phyloP scores from a whole-genome alignment of 2,329 filamentous ascomycete genomes.

The Fusarium drepaniforme region DNA sequence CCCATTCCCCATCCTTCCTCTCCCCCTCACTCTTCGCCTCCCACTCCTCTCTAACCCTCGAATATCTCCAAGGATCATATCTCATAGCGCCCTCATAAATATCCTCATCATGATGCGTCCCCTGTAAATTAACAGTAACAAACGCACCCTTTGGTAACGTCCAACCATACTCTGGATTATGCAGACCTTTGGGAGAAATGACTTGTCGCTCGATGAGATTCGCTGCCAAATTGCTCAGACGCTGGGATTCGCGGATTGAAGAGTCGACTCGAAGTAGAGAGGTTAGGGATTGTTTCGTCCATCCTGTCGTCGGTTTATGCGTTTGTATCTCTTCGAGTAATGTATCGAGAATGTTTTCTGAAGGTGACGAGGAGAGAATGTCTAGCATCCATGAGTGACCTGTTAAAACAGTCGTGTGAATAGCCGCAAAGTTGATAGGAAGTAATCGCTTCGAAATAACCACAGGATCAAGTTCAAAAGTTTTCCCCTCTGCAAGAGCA shows the following conservation, averaged over 20 bases:
- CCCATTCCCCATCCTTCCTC: constrained; percentile 38
- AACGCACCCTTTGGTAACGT: constrained; percentile 55
- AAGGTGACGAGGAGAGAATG: constrained; percentile 55
- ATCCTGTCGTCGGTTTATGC: constrained; percentile 48
- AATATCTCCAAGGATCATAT: constrained; percentile 65
- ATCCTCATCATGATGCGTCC: constrained; percentile 60
- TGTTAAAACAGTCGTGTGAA: constrained; percentile 69
- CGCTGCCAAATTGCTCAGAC: constrained; percentile 60
- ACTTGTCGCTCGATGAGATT: constrained; percentile 62
- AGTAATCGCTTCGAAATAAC: constrained; percentile 65
- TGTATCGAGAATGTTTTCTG: constrained; percentile 49
- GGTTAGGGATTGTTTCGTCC: constrained; percentile 60
- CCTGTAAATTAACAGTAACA: constrained; percentile 58
- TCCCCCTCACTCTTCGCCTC: constrained; percentile 45
- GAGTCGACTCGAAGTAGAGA: constrained; percentile 62
- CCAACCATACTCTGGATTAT: constrained; percentile 49
- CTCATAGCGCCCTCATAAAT: constrained; percentile 55
- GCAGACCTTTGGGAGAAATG: constrained; percentile 56
- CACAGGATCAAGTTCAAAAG: constrained; percentile 58
- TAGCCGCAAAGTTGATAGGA: constrained; percentile 69
- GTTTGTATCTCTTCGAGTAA: constrained; percentile 58
- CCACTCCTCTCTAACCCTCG: constrained; percentile 54
- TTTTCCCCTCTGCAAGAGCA: constrained; percentile 58
- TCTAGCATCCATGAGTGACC: constrained; percentile 61
- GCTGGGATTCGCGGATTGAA: constrained; percentile 65